A percentile compares a stretch with the other conserved stretches of the same genome.
phyloP scores from a whole-genome alignment of 352 stramenopile species.

The Globisporangium paddicum region DNA sequence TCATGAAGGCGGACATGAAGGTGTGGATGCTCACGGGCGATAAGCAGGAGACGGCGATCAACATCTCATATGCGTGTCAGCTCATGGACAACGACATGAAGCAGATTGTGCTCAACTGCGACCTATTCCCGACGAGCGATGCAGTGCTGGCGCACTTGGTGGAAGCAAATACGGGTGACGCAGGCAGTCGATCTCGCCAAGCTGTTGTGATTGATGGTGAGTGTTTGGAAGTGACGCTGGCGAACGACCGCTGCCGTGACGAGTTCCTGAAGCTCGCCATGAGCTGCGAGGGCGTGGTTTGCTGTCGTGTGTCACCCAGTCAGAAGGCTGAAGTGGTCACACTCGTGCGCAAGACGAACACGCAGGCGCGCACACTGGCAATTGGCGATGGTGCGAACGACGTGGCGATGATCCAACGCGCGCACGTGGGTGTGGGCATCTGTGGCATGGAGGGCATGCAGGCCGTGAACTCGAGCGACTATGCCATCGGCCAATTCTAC shows the following conservation, averaged over 20 bases:
- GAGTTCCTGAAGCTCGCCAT: conserved; percentile 69
- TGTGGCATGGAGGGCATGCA: conserved; percentile 90
- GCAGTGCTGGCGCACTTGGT: conserved; percentile 30
- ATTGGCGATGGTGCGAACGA: conserved; percentile 95
- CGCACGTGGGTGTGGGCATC: conserved; percentile 90
- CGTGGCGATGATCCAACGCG: conserved; percentile 92
- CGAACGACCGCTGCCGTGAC: conserved; percentile 42
- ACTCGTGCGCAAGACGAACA: conserved; percentile 50
- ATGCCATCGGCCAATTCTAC: conserved; percentile 97
- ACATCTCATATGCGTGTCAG: conserved; percentile 90
- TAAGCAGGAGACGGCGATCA: conserved; percentile 94
- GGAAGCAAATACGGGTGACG: conserved; percentile 24
- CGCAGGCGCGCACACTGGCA: conserved; percentile 64
- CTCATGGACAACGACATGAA: conserved; percentile 88
- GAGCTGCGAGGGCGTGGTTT: conserved; percentile 72
- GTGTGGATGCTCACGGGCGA: conserved; percentile 94
- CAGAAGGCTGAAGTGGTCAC: conserved; percentile 81
- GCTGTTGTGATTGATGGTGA: conserved; percentile 70
- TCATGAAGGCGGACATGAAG: conserved; percentile 86
- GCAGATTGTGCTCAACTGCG: conserved; percentile 62
- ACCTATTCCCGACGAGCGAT: conserved; percentile 51
- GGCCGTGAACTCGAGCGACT: conserved; percentile 97
- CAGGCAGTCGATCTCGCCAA: conserved; percentile 26
- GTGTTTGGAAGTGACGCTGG: conserved; percentile 55
- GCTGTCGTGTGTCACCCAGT: conserved; percentile 74